Percentiles rank a stretch among this genome's conserved stretches.
Conservation (phyloP, 495 filamentous ascomycete genomes). For the Clavariopsis aquatica region DNA sequence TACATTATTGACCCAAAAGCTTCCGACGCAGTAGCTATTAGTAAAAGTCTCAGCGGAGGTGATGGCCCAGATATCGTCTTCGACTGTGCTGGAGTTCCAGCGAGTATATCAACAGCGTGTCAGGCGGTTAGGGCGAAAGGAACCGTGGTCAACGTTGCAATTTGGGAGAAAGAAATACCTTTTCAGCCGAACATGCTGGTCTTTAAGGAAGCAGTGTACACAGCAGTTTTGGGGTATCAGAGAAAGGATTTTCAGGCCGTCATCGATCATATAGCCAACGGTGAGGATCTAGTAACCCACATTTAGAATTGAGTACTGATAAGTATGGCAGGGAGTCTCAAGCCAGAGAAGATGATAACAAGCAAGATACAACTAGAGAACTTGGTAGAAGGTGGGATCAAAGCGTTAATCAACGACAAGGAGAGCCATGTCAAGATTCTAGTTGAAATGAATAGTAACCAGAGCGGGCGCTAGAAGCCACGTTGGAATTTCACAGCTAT, state of each 20-base stretch:
- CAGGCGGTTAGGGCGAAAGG: constrained; percentile 38
- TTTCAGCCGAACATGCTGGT: constrained; percentile 45
- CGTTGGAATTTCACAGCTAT: no score
- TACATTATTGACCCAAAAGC: constrained; percentile 41
- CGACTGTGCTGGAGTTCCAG: constrained; percentile 44
- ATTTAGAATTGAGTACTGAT: background rate
- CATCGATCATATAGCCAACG: constrained; percentile 36
- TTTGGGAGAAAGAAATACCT: constrained; percentile 43
- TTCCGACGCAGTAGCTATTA: constrained; percentile 32
- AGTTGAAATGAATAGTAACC: constrained; percentile 34
- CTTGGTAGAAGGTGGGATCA: constrained; percentile 42
- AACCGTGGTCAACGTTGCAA: constrained; percentile 43
- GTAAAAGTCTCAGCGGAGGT: constrained; percentile 37
- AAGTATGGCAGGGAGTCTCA: constrained; percentile 29
- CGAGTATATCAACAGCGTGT: constrained; percentile 22
- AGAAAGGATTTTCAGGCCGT: constrained; percentile 44
- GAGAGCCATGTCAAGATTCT: constrained; percentile 48
- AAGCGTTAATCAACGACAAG: constrained; percentile 44
- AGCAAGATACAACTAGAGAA: constrained; percentile 41
- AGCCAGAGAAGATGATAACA: constrained; percentile 45
- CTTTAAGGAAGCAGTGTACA: constrained; percentile 42
- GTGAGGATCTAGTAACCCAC: background rate
- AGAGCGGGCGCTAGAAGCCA: no score
- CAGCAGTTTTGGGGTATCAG: constrained; percentile 42
- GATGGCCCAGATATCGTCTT: constrained; percentile 42